phyloP scores from a whole-genome alignment of 2,329 filamentous ascomycete species.

The Trichoderma sp. region DNA sequence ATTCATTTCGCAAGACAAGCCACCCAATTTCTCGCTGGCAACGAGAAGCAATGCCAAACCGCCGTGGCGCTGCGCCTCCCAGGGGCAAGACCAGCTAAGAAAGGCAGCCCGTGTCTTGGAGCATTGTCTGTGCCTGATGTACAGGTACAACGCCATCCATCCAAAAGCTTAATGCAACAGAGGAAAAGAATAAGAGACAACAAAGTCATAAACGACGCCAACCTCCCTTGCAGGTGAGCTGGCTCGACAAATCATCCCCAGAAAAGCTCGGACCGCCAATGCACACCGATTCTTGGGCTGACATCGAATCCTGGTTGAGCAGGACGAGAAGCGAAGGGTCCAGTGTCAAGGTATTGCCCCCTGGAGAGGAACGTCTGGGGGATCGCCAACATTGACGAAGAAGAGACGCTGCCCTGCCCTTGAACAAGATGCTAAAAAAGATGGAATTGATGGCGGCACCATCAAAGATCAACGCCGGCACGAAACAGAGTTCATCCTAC shows the following conservation, averaged over 20 bases:
- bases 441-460: background rate
- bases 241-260: background rate
- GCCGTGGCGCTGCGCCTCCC: constrained; percentile 26
- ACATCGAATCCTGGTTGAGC: background rate
- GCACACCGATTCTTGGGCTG: constrained; percentile 22
- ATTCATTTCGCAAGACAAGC: constrained; percentile 16
- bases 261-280: constrained; percentile 17
- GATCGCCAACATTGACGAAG: constrained; percentile 4
- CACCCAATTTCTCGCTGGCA: background rate
- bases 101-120: background rate
- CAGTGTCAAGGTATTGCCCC: background rate
- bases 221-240: background rate
- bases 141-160: background rate
- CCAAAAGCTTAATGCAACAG: background rate
- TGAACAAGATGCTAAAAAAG: background rate
- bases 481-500: background rate
- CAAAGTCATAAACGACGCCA: background rate
- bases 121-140: background rate
- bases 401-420: background rate
- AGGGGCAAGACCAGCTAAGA: background rate
- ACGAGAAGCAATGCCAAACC: background rate
- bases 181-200: background rate
- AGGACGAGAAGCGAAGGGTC: background rate
- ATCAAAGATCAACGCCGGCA: background rate
- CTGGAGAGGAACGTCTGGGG: constrained; percentile 2